A percentile compares a stretch with the other conserved stretches of the same genome.
Conservation (phyloP, 208 protist genomes). For the Trypanosoma congolense region DNA sequence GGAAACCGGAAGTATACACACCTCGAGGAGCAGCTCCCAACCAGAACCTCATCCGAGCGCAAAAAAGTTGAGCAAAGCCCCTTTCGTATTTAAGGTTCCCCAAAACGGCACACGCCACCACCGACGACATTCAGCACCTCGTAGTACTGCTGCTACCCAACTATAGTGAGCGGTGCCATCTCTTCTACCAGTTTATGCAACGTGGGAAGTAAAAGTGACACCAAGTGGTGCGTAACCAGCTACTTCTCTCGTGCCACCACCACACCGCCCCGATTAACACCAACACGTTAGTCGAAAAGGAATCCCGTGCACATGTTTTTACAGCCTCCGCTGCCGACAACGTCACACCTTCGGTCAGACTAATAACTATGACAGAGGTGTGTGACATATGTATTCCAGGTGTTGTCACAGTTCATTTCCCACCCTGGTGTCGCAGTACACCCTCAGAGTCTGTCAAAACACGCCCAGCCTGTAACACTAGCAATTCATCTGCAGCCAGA, state of each 20-base stretch:
- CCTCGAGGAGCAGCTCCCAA: constrained; percentile 25
- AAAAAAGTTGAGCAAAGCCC: constrained; percentile 59
- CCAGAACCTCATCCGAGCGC: constrained; percentile 51
- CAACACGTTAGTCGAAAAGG: constrained; percentile 60
- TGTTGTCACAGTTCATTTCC: constrained; percentile 29
- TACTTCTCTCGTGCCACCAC: constrained; percentile 59
- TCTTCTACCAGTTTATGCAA: constrained; percentile 51
- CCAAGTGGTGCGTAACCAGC: constrained; percentile 68
- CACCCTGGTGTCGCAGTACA: constrained; percentile 25
- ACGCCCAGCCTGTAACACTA: constrained; percentile 33
- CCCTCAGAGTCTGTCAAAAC: constrained; percentile 36
- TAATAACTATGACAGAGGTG: constrained; percentile 62
- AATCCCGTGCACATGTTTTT: constrained; percentile 62
- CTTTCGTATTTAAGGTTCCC: constrained; percentile 24
- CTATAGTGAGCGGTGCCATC: constrained; percentile 8
- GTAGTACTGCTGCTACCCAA: constrained; percentile 28
- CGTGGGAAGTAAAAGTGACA: constrained; percentile 49
- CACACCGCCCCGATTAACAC: constrained; percentile 14
- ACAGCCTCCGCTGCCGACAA: constrained; percentile 75
- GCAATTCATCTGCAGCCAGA: constrained; percentile 35
- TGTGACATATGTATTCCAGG: constrained; percentile 46
- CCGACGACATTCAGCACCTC: constrained; percentile 14
- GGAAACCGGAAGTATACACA: constrained; percentile 30
- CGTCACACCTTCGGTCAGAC: constrained; percentile 39
- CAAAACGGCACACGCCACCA: constrained; percentile 12